phyloP scores from a whole-genome alignment of 768 basidiomycete genomes.

The Serendipita sp. region DNA sequence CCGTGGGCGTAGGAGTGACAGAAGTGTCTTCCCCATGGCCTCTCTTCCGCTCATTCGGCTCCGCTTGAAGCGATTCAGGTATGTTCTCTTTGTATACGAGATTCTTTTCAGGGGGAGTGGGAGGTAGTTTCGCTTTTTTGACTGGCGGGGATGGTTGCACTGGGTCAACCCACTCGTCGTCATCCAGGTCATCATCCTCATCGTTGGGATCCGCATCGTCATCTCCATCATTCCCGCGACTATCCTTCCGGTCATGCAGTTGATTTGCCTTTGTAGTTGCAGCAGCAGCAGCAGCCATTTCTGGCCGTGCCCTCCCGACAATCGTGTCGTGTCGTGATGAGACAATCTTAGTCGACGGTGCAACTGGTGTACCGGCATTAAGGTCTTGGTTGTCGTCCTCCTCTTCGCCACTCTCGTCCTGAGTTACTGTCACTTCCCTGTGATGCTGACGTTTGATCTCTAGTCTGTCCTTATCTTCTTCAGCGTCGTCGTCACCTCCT shows the following conservation, averaged over 20 bases:
- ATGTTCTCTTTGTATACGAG: not conserved
- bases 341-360: not conserved
- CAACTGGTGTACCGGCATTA: slow-evolving; percentile 1
- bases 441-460: slow-evolving; percentile 24
- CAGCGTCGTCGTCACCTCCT: slow-evolving; percentile 17
- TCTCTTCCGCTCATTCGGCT: not conserved
- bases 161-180: slow-evolving; percentile 53
- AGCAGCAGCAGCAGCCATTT: slow-evolving; percentile 1
- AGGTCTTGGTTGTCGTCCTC: slow-evolving; percentile 20
- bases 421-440: slow-evolving; percentile 16
- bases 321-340: slow-evolving; percentile 3
- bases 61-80: slow-evolving; percentile 13
- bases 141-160: slow-evolving; percentile 28
- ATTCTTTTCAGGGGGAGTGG: slow-evolving; percentile 3
- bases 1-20: not conserved
- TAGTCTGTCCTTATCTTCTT: slow-evolving; percentile 23
- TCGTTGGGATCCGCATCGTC: slow-evolving; percentile 11
- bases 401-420: slow-evolving; percentile 16
- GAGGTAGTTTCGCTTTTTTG: not conserved
- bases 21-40: slow-evolving; percentile 4
- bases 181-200: slow-evolving; percentile 18
- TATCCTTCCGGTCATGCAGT: not conserved
- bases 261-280: not conserved
- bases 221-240: not conserved
- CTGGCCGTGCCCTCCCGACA: not conserved